Conservation (phyloP, 495 filamentous ascomycete genomes). For the Sporormia fimetaria region DNA sequence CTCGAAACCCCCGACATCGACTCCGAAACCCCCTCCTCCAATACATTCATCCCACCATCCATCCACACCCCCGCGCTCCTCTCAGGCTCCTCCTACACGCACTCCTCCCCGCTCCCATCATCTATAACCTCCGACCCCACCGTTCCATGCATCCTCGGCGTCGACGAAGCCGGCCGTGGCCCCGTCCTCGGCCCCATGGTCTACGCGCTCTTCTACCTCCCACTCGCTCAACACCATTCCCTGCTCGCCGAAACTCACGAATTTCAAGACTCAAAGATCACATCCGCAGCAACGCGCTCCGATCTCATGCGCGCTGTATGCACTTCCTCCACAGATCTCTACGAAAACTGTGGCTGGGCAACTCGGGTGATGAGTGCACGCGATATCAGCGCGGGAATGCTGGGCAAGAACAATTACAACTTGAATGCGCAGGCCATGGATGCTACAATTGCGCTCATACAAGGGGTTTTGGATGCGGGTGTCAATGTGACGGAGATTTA, state of each 20-base stretch:
- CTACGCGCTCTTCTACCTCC: conserved; percentile 83
- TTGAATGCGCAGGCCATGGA: conserved; percentile 97
- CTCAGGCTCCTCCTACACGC: conserved; percentile 66
- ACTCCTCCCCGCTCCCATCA: conserved; percentile 58
- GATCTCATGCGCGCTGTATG: conserved; percentile 65
- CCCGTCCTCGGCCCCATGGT: conserved; percentile 97
- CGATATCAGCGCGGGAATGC: conserved; percentile 72
- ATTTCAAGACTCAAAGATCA: conserved; percentile 87
- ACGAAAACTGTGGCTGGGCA: conserved; percentile 67
- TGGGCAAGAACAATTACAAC: conserved; percentile 66
- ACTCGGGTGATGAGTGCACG: conserved; percentile 69
- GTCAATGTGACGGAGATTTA: conserved; percentile 82
- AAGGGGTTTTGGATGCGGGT: conserved; percentile 56
- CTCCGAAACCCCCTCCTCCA: conserved; percentile 45
- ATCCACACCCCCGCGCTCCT: conserved; percentile 52
- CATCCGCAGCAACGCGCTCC: conserved; percentile 62
- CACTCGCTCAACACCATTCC: conserved; percentile 50
- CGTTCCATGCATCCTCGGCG: conserved; percentile 60
- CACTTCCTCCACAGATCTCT: conserved; percentile 51
- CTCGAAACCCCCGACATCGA: conserved; percentile 20
- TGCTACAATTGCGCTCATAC: conserved; percentile 77
- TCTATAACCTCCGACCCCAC: conserved; percentile 39
- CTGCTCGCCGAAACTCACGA: conserved; percentile 65
- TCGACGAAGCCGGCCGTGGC: conserved; percentile 92
- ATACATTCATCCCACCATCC: conserved; percentile 65